Conservation (phyloP, 2,329 filamentous ascomycete genomes). For the Xylariaceae sp. region DNA sequence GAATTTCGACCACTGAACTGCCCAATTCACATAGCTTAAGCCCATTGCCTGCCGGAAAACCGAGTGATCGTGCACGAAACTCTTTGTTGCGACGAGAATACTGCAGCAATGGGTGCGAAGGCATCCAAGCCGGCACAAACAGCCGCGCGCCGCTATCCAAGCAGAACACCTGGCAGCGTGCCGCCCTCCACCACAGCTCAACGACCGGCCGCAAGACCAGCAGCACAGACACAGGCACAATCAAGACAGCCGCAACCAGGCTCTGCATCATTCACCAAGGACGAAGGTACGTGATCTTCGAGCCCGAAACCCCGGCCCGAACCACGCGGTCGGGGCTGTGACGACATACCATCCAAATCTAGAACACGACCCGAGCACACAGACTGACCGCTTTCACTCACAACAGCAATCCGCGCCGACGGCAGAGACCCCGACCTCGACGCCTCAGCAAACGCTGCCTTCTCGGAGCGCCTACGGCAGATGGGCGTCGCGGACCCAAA, state of each 20-base stretch:
- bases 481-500: slow-evolving; percentile 55
- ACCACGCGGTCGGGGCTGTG: neutral
- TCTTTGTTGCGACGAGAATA: too few relatives aligned
- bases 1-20: too few relatives aligned
- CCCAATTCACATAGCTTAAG: too few relatives aligned
- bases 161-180: slow-evolving; percentile 32
- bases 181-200: slow-evolving; percentile 11
- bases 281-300: slow-evolving; percentile 28
- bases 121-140: slow-evolving; percentile 43
- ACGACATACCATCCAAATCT: neutral
- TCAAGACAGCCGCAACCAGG: slow-evolving; percentile 12
- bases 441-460: slow-evolving; percentile 36
- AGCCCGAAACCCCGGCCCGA: neutral
- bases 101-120: slow-evolving; percentile 39
- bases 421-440: slow-evolving; percentile 38
- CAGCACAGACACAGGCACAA: neutral
- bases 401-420: slow-evolving; percentile 38
- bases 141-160: slow-evolving; percentile 42
- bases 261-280: slow-evolving; percentile 21
- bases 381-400: neutral
- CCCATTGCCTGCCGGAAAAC: too few relatives aligned
- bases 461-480: slow-evolving; percentile 47
- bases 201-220: neutral
- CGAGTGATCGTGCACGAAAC: too few relatives aligned
- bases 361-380: neutral